Evolutionary conservation across 306 rosid species (phyloP).

Genomic region (Cucurbita moschata): DNA sequence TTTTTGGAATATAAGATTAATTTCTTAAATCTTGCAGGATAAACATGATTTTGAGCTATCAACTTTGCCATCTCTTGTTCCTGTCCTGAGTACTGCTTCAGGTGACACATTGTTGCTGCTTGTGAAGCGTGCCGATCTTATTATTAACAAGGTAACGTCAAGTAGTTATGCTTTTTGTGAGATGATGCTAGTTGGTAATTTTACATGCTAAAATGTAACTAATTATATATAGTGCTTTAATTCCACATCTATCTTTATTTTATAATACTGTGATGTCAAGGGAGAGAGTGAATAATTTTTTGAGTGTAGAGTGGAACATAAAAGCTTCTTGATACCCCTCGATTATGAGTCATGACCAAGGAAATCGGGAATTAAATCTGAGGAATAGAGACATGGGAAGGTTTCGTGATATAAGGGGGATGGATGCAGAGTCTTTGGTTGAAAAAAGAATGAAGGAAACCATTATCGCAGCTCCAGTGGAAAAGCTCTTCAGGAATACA

Average conservation of each 20-base stretch:
- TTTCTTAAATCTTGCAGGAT: slow-evolving; percentile 36
- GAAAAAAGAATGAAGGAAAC: neutral
- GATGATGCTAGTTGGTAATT: neutral
- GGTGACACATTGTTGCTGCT: slow-evolving; percentile 85
- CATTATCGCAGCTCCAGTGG: neutral
- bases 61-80: slow-evolving; percentile 90
- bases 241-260: neutral
- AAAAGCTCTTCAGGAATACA: no score
- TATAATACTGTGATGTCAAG: neutral
- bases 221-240: neutral
- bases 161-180: neutral
- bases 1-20: slow-evolving; percentile 1
- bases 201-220: neutral
- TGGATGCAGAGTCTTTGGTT: neutral
- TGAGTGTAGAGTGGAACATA: neutral
- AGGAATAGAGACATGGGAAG: neutral
- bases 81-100: slow-evolving; percentile 68
- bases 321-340: neutral
- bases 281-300: neutral
- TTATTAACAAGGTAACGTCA: slow-evolving; percentile 61
- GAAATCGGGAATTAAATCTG: neutral
- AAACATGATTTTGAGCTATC: slow-evolving; percentile 86
- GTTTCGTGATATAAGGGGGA: neutral
- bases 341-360: neutral
- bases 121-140: slow-evolving; percentile 80